Evolutionary conservation across 257 asterid genomes (phyloP), one percentile per base, ranked within the genome.

Genomic region (Ehretia macrophylla): DNA sequence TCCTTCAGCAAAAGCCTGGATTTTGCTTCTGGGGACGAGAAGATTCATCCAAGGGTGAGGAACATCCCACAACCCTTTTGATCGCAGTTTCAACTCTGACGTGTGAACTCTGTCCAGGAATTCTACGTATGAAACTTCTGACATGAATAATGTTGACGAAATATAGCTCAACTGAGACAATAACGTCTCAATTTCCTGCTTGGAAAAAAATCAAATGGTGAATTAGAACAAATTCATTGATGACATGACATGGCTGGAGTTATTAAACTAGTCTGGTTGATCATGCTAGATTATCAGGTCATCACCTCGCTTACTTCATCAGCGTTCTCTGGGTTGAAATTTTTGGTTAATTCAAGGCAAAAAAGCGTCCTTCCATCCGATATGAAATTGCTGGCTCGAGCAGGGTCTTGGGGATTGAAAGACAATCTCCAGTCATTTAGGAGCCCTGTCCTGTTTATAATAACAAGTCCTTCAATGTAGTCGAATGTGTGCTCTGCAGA

Each of bases 21-120:
- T 85, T 61, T 81, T 85, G 72, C 83, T 84, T 72, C 65, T 74
- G 5, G 98, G 96, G 20, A 91, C 83, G 39, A 91, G 90, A 46
- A 91, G 94, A 52, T 88, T 85, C 14, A 88, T 83, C 98, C 98
- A 91, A 62, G 98, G 98, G 68, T 91, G 98, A 56, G 94, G 88
- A 22, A 88, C 70, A 56, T 84, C 96, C 96, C 98, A 91, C 9
- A 91, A 65, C 51, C 96, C 98, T 62, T 80, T 88, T 5, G 82
- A 56, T 47, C 87, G 51, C 12, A 91, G 83, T 52, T 75, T 77
- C 17, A 70, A 53, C 70, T 91, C 96, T 12, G 95, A 86, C 63
- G 81, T 45, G 60, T 82, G 96, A 57, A 91, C 96, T 61, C 98
- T 76, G 76, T 91, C 98, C 81, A 91, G 55, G 83, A 91, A 91